Evolutionary conservation across 208 protist genomes (phyloP), one percentile per base, ranked within the genome.

Genomic region (Wallacemonas rigidus): DNA sequence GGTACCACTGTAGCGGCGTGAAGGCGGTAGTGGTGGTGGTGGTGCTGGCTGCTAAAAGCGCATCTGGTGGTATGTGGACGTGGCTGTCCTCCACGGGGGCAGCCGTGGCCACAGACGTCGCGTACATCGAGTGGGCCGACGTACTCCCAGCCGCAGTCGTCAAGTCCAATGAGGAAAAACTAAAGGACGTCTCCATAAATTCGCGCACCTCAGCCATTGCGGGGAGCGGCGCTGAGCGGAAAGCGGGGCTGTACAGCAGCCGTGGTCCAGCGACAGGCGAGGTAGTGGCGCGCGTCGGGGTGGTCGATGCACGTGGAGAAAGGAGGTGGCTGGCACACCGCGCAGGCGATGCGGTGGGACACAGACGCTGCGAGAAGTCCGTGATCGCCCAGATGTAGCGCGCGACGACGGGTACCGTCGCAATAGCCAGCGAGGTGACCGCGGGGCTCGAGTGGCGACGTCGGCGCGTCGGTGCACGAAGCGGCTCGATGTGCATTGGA

Each of bases 1-100:
- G 45, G 65, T 82, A 86, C 81, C 77, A 86, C 9, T 38, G 51
- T 3, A 82, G 45, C 8, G 40, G 47, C 36, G 62, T 44, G 62
- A 53, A 15, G 12, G 62, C 62, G 2, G 62, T 9, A 26, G 26
- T 26, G 45, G 44, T 50, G 44, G 50, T 48, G 14, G 75, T 43
- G 67, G 58, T 61, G 64, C 1, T 48, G 17, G 41, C 60, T 50
- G 60, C 41, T 8, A 6, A n/a, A 15, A 36, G 53, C 53, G 26
- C 26, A 26, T 35, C 17, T 17, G 9, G 9, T 7, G 53, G 17
- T 8, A 57, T 0, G 45, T 12, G 0, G 45, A 6, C 45, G 12
- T 12, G 45, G 45, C 45, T 50, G 8, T 50, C 45, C 45, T 50
- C 45, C 45, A 50, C 6, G 45, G 53, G 26, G 26, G 26, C 26